Conservation (phyloP, 1,284 basidiomycete species). For the Apiotrichum akiyoshidainum region DNA sequence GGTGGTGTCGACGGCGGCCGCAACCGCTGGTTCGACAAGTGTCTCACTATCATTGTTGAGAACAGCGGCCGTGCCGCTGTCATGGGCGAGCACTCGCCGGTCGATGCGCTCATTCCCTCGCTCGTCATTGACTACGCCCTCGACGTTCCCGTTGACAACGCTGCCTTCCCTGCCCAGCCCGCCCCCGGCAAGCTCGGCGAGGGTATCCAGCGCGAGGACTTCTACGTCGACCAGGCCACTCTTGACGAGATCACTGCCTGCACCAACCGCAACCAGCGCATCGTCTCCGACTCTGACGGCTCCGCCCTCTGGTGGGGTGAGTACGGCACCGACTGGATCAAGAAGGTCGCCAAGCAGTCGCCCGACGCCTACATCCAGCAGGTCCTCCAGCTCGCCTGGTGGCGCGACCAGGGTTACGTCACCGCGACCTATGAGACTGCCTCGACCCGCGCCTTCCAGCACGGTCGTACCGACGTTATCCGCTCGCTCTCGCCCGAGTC, state of each 20-base stretch:
- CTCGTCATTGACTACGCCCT: slow-evolving; percentile 84
- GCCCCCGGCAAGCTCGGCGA: slow-evolving; percentile 13
- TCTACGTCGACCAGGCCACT: slow-evolving; percentile 67
- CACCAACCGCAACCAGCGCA: slow-evolving; percentile 58
- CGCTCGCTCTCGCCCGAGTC: slow-evolving; percentile 74
- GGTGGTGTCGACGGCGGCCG: slow-evolving; percentile 64
- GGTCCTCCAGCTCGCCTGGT: slow-evolving; percentile 90
- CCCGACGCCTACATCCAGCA: slow-evolving; percentile 92
- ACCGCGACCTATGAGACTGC: slow-evolving; percentile 95
- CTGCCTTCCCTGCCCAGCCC: slow-evolving; percentile 42
- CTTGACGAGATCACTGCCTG: slow-evolving; percentile 62
- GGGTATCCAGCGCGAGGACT: slow-evolving; percentile 70
- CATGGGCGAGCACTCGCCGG: slow-evolving; percentile 88
- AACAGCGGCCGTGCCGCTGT: slow-evolving; percentile 80
- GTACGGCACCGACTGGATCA: slow-evolving; percentile 90
- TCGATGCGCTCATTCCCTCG: slow-evolving; percentile 87
- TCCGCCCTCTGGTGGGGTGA: slow-evolving; percentile 79
- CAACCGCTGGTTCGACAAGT: slow-evolving; percentile 94
- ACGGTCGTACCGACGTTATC: slow-evolving; percentile 90
- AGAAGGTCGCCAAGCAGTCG: slow-evolving; percentile 69
- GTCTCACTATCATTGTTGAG: slow-evolving; percentile 77
- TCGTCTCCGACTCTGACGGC: slow-evolving; percentile 78
- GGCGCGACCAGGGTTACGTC: slow-evolving; percentile 69
- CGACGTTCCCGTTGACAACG: slow-evolving; percentile 60
- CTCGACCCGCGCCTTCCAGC: slow-evolving; percentile 82